These are phyloP conservation scores for Musa schizocarpa DNA, from an alignment of 176 grass and related monocot genomes.

Conservation along the genomic window DNA sequence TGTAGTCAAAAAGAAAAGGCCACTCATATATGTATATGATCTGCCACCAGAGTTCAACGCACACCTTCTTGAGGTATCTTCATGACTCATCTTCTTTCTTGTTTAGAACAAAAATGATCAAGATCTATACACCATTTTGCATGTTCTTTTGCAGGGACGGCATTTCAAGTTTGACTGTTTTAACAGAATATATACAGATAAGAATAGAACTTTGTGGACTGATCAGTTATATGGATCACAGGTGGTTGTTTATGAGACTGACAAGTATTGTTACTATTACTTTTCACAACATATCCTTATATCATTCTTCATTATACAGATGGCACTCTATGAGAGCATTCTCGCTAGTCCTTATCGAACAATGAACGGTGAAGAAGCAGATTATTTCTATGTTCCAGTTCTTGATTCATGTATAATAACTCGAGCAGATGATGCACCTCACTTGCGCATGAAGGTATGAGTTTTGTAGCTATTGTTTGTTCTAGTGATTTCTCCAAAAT, in stretches of 20 bases:
- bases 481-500: slow-evolving; percentile 11
- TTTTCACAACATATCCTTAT: not conserved
- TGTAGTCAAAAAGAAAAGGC: slow-evolving; percentile 60
- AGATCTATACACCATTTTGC: not conserved
- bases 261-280: not conserved
- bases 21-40: slow-evolving; percentile 97
- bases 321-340: slow-evolving; percentile 95
- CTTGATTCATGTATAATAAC: slow-evolving; percentile 91
- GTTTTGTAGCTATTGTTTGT: slow-evolving; percentile 5
- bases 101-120: not conserved
- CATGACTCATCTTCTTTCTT: not conserved
- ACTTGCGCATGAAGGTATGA: slow-evolving; percentile 55
- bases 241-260: slow-evolving; percentile 32
- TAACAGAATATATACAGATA: slow-evolving; percentile 75
- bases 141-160: slow-evolving; percentile 47
- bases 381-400: slow-evolving; percentile 96
- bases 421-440: slow-evolving; percentile 73
- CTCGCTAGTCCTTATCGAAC: slow-evolving; percentile 85
- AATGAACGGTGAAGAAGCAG: slow-evolving; percentile 88
- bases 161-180: slow-evolving; percentile 85
- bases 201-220: slow-evolving; percentile 80
- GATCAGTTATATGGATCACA: slow-evolving; percentile 80
- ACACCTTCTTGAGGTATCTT: slow-evolving; percentile 85
- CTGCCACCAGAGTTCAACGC: slow-evolving; percentile 81
- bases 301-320: slow-evolving; percentile 35